Evolutionary conservation across 768 basidiomycete species (phyloP), one percentile per base, ranked within the genome.

Genomic region (Pholiota molesta): DNA sequence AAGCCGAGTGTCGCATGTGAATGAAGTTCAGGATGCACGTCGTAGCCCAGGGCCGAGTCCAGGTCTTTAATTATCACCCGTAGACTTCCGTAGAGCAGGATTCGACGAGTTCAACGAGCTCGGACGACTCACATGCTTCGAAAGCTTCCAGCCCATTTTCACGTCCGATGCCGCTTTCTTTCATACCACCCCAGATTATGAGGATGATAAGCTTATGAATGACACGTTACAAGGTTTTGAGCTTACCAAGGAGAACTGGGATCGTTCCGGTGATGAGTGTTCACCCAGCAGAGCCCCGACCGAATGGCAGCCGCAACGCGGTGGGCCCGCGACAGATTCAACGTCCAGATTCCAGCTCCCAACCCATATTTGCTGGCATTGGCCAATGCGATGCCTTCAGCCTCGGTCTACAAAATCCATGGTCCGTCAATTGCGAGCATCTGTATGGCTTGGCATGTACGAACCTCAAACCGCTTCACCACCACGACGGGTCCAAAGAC

Each of bases 191-290:
- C 91, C 91, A 55, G n/a, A 23, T 8, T 10, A 35, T 14, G 23
- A n/a, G 19, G 39, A 2, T 39, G 8, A 54, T 29, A 9, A 31
- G 19, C 52, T 21, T 28, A 29, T n/a, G n/a, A n/a, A 17, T 31
- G 16, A n/a, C 2, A 35, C 52, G n/a, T 19, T 23, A 23, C 6
- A 28, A 19, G 28, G 37, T 11, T 26, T n/a, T 14, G 17, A 19
- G 29, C 83, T 40, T 70, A 92, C 93, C 94, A 95, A 42, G 94
- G 92, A 33, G 91, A 93, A 64, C 89, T 90, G 8, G 94, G 94
- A 69, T 95, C 92, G 67, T 95, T 95, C 51, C 93, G 83, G 69
- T 95, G 94, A 66, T 94, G 92, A 0, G 90, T 93, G 70, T 95
- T 95, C 39, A 94, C 84, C 94, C 94, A 95, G 49, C 91, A 89